Base-by-base conservation (phyloP, 78 protist genomes). In the Carpediemonas membranifera region DNA sequence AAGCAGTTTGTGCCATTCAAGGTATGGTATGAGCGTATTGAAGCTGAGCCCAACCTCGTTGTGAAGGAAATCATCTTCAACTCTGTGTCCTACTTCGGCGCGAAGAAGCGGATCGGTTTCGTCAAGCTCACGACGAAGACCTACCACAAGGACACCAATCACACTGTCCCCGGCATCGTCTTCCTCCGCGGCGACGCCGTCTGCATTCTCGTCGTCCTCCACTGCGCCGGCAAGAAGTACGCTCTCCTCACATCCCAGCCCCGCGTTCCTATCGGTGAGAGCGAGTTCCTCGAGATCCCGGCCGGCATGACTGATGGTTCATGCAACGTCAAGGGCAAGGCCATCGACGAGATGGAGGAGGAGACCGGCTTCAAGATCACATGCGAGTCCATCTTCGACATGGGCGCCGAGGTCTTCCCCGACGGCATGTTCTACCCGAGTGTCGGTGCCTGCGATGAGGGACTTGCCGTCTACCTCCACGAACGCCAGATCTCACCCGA, bases 61-160 rank as follows among this genome's bases (percentile, higher is more conserved):
- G 59, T 71, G 25, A 53, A 58, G 21, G 33, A 25, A 3, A 27
- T 71, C 25, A 7, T 13, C 24, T 7, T 71, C 24, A 65, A 71
- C 51, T 52, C 62, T 13, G 47, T 59, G 30, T 65, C 57, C 59
- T 7, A 50, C 30, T 71, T 71, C 31, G 77, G 77, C 2, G 25
- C 66, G 1, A n/a, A n/a, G n/a, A n/a, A n/a, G n/a, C 65, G 77
- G 2, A 25, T 59, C 7, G 68, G 77, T 28, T 71, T 71, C 51
- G 33, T 71, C 53, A 71, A 71, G 50, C 44, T 71, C 59, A n/a
- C n/a, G n/a, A n/a, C n/a, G n/a, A 71, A 71, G 68, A 66, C 68
- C 21, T 55, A 59, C 5, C 35, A 44, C 3, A 71, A 36, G 14
- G 27, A 43, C 47, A 37, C 7, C 24, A 18, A 59, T 1, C 68